Evolutionary conservation across 2,329 filamentous ascomycete species (phyloP).

Genomic region (Colletotrichum higginsianum): DNA sequence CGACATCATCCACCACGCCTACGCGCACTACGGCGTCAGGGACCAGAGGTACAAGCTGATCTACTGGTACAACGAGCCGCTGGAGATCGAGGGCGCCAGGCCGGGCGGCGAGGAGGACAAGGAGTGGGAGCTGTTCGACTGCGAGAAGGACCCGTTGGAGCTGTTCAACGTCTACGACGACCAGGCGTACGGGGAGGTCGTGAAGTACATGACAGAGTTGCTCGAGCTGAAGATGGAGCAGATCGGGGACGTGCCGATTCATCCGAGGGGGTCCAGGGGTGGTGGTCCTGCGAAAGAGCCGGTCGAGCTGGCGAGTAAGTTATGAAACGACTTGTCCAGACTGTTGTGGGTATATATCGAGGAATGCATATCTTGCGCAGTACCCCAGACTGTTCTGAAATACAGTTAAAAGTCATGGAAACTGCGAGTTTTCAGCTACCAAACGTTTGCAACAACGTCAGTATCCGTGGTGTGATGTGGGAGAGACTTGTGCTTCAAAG

Average conservation of each 20-base stretch:
- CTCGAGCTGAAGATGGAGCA: slow-evolving; percentile 66
- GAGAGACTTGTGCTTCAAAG: too few relatives aligned
- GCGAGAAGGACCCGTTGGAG: slow-evolving; percentile 64
- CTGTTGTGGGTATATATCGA: not conserved
- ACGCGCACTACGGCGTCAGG: slow-evolving; percentile 67
- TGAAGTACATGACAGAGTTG: slow-evolving; percentile 57
- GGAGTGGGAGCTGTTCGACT: slow-evolving; percentile 71
- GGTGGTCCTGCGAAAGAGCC: not conserved
- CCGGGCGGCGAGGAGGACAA: slow-evolving; percentile 57
- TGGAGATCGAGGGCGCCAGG: slow-evolving; percentile 61
- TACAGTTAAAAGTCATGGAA: too few relatives aligned
- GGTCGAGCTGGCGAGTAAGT: slow-evolving; percentile 23
- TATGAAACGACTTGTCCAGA: not conserved
- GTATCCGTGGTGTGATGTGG: too few relatives aligned
- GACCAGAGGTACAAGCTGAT: slow-evolving; percentile 69
- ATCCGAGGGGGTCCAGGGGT: slow-evolving; percentile 39
- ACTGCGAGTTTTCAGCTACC: too few relatives aligned
- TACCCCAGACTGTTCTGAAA: too few relatives aligned
- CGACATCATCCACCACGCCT: slow-evolving; percentile 64
- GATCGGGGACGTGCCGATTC: slow-evolving; percentile 63
- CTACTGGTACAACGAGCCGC: slow-evolving; percentile 68
- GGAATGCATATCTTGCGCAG: too few relatives aligned
- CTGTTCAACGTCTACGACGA: slow-evolving; percentile 63
- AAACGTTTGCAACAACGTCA: too few relatives aligned
- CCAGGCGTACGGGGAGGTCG: slow-evolving; percentile 53